Conservation (phyloP, 2,329 filamentous ascomycete species). For the Aspergillus oerlinghausenensis region DNA sequence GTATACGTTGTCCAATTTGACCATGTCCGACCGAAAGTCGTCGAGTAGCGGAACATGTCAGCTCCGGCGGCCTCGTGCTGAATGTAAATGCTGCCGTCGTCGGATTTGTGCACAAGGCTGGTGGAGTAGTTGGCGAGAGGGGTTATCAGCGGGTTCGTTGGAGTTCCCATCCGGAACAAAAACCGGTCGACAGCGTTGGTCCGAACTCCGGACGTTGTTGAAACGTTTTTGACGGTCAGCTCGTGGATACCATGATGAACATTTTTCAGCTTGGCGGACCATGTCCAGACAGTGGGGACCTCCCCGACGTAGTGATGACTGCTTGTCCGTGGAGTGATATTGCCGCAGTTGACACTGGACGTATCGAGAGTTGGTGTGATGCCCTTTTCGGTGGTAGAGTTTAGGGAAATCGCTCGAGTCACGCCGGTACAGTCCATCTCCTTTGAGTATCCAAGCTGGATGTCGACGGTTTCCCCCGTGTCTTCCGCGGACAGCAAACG, state of each 20-base stretch:
- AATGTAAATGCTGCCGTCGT: constrained; percentile 43
- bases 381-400: constrained; percentile 49
- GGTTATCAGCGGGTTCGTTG: constrained; percentile 56
- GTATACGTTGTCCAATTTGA: constrained; percentile 54
- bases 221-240: constrained; percentile 52
- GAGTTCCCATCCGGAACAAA: constrained; percentile 55
- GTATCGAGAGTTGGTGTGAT: constrained; percentile 37
- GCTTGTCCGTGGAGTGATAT: neutral
- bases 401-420: constrained; percentile 45
- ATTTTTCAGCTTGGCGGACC: constrained; percentile 48
- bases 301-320: constrained; percentile 25
- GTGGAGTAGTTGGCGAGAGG: constrained; percentile 55
- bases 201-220: constrained; percentile 35
- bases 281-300: constrained; percentile 51
- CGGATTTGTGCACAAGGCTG: constrained; percentile 45
- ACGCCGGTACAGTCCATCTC: constrained; percentile 56
- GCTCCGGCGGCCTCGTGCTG: constrained; percentile 58
- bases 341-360: neutral
- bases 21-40: constrained; percentile 56
- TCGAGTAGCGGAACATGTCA: constrained; percentile 57
- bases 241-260: constrained; percentile 58
- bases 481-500: constrained; percentile 46
- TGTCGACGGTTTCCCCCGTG: constrained; percentile 41
- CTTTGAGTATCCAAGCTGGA: constrained; percentile 55
- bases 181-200: constrained; percentile 55